phyloP scores from a whole-genome alignment of 495 filamentous ascomycete species.

The Cladorrhinum samala region DNA sequence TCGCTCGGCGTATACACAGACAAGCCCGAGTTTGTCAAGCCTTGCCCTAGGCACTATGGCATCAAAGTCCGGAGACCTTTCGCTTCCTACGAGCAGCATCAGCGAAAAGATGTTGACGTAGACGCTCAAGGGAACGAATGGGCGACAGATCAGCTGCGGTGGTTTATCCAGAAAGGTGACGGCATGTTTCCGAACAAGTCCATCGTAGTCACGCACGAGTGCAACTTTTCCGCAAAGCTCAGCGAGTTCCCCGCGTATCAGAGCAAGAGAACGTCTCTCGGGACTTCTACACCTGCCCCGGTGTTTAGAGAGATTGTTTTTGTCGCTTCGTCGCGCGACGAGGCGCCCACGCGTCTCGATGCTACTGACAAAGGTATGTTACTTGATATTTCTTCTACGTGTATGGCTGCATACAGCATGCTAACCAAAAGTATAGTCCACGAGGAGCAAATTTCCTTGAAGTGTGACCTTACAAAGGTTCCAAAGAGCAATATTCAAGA shows the following conservation, averaged over 20 bases:
- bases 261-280: neutral
- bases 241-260: slow-evolving; percentile 8
- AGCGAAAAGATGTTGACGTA: slow-evolving; percentile 3
- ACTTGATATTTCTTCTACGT: neutral
- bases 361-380: slow-evolving; percentile 5
- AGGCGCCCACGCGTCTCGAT: slow-evolving; percentile 14
- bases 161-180: slow-evolving; percentile 23
- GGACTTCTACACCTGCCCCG: neutral
- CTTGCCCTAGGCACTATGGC: slow-evolving; percentile 27
- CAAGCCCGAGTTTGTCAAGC: slow-evolving; percentile 9
- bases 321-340: slow-evolving; percentile 14
- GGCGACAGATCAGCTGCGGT: slow-evolving; percentile 24
- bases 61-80: slow-evolving; percentile 17
- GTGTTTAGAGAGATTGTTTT: slow-evolving; percentile 20
- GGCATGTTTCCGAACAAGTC: slow-evolving; percentile 21
- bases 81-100: slow-evolving; percentile 13
- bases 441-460: slow-evolving; percentile 10
- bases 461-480: slow-evolving; percentile 20
- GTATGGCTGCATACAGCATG: neutral
- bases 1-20: slow-evolving; percentile 24
- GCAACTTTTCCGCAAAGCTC: slow-evolving; percentile 19
- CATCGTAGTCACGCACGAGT: slow-evolving; percentile 12
- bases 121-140: slow-evolving; percentile 16
- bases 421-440: slow-evolving; percentile 4
- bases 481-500: slow-evolving; percentile 3